Base-by-base conservation (phyloP, 495 filamentous ascomycete species). In the Ramalina intermedia region DNA sequence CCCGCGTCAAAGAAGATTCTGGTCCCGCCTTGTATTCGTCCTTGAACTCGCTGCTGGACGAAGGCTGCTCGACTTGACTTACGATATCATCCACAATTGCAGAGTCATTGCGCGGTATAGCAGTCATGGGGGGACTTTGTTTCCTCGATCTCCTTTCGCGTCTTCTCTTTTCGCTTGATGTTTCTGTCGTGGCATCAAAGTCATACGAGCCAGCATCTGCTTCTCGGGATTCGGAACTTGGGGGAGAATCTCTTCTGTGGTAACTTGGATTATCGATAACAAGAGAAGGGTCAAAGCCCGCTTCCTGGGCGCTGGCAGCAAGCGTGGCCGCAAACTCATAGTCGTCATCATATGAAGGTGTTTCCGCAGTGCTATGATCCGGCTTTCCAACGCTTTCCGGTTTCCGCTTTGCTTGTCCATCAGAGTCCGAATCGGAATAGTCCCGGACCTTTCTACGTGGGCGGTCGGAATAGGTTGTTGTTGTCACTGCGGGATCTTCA, bases 251-350 rank as follows among this genome's bases (percentile, higher is more conserved):
- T 17, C 81, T 74, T 20, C 69, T 70, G 41, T 76, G 76, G 48
- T 77, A 87, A 2, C 57, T 66, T 0, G 76, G 73, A 54, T 87
- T 71, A 46, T 85, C 67, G 20, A 81, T 76, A 13, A 87, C 75
- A 49, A 85, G 75, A 23, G 82, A 73, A 18, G 81, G 76, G 59
- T 86, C 76, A 50, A 87, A 87, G 0, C 82, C 82, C 45, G 76
- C 71, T 5, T 74, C 75, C 60, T 80, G 61, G 17, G 84, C 70
- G 6, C 76, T 80, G 35, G 82, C 83, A 55, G 81, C 82, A n/a
- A 86, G 58, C 9, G 71, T 76, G 21, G 82, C 82, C 16, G 80
- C 74, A 43, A 87, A 87, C 33, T 76, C 79, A 37, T 81, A 66
- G 48, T 87, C 82, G 23, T 78, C 69, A 7, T 57, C 69, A 58